Evolutionary conservation across 73 alveolate species (phyloP).

Genomic region (Durusdinium trenchii): DNA sequence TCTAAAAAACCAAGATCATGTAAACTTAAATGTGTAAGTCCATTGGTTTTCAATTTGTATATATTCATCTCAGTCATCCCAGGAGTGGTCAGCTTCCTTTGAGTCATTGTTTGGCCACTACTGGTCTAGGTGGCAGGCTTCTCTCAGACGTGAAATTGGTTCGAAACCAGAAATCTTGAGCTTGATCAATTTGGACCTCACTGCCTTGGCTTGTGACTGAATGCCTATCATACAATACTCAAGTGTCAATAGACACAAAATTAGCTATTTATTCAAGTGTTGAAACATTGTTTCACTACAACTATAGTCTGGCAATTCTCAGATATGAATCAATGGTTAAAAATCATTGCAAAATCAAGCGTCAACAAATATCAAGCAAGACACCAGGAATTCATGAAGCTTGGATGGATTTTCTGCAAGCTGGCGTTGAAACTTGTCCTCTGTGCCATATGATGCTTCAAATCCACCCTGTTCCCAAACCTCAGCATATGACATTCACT

Average conservation of each 20-base stretch:
- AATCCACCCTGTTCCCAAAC: not conserved
- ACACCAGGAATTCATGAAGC: not conserved
- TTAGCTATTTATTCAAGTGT: too few relatives aligned
- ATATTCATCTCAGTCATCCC: not conserved
- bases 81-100: not conserved
- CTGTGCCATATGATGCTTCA: not conserved
- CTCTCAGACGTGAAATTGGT: not conserved
- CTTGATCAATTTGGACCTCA: too few relatives aligned
- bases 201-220: too few relatives aligned
- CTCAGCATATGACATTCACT: not conserved
- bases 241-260: too few relatives aligned
- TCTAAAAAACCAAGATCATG: not conserved
- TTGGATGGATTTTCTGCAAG: not conserved
- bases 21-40: not conserved
- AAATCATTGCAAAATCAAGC: too few relatives aligned
- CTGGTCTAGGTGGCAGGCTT: not conserved
- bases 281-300: too few relatives aligned
- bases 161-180: too few relatives aligned
- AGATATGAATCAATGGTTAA: too few relatives aligned
- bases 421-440: not conserved
- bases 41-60: not conserved
- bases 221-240: too few relatives aligned
- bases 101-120: not conserved
- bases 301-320: too few relatives aligned
- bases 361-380: not conserved